Conservation (phyloP, 148 eudicot genomes). For the Fagopyrum esculentum region DNA sequence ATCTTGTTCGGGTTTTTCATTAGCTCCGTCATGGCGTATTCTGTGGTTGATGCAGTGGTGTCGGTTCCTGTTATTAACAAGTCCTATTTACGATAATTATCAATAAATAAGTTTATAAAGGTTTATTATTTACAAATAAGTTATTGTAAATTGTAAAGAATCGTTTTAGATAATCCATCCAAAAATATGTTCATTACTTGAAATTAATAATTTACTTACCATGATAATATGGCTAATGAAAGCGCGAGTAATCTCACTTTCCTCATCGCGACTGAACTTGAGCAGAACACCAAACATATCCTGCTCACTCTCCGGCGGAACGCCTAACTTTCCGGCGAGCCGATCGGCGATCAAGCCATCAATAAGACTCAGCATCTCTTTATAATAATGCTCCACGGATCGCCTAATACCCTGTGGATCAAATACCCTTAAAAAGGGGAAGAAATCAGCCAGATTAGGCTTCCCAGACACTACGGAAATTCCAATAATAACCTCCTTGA, state of each 20-base stretch:
- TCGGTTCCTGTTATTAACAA: neutral
- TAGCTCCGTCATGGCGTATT: slow-evolving; percentile 42
- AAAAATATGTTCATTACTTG: neutral
- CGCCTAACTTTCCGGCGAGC: neutral
- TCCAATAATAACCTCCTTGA: slow-evolving; percentile 16
- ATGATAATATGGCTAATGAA: slow-evolving; percentile 21
- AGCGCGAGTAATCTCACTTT: slow-evolving; percentile 13
- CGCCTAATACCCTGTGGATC: slow-evolving; percentile 26
- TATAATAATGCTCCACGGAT: slow-evolving; percentile 9
- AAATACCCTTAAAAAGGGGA: slow-evolving; percentile 19
- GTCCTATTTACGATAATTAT: neutral
- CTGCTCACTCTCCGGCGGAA: neutral
- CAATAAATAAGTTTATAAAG: neutral
- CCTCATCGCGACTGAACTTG: slow-evolving; percentile 14
- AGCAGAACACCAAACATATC: slow-evolving; percentile 26
- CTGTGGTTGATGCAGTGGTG: slow-evolving; percentile 29
- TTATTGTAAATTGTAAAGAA: no score
- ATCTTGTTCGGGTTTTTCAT: slow-evolving; percentile 14
- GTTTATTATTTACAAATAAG: no score
- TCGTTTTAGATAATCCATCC: no score
- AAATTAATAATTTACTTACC: slow-evolving; percentile 10
- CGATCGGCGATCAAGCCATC: slow-evolving; percentile 20
- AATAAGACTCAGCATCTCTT: slow-evolving; percentile 20
- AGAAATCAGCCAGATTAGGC: slow-evolving; percentile 31
- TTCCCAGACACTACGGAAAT: slow-evolving; percentile 20